Conservation (phyloP, 2,329 filamentous ascomycete genomes). For the Claviceps arundinis region DNA sequence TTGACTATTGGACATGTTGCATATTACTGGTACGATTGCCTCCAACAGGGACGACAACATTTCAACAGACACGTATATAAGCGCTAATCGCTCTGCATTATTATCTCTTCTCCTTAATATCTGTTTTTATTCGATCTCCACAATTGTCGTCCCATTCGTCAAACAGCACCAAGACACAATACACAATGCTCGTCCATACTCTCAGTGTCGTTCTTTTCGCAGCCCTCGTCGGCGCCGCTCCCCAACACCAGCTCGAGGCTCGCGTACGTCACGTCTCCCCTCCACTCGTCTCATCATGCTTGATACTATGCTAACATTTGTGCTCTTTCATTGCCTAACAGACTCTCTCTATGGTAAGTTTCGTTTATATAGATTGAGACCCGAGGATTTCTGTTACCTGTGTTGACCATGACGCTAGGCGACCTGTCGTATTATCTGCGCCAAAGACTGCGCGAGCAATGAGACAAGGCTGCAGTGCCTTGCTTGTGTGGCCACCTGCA, state of each 20-base stretch:
- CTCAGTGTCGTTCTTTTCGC: not conserved
- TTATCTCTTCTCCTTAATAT: too few species aligned
- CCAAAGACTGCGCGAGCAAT: not conserved
- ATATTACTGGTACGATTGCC: too few species aligned
- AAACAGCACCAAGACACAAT: too few species aligned
- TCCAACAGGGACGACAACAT: too few species aligned
- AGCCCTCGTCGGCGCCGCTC: not conserved
- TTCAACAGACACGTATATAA: too few species aligned
- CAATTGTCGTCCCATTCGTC: not conserved
- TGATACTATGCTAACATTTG: not conserved
- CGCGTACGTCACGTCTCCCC: not conserved
- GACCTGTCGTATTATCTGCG: not conserved
- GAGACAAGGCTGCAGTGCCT: not conserved
- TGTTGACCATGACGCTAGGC: not conserved
- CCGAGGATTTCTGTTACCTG: too few species aligned
- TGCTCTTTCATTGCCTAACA: not conserved
- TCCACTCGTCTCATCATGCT: not conserved
- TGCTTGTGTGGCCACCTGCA: not conserved
- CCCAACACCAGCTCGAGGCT: not conserved
- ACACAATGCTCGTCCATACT: not conserved
- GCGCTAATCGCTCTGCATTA: too few species aligned
- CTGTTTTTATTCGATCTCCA: too few species aligned
- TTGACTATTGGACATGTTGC: too few species aligned
- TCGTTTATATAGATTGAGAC: too few species aligned
- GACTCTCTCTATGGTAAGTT: not conserved